Base-by-base conservation (phyloP, 1,284 basidiomycete genomes). In the Phellinidium pouzarii region DNA sequence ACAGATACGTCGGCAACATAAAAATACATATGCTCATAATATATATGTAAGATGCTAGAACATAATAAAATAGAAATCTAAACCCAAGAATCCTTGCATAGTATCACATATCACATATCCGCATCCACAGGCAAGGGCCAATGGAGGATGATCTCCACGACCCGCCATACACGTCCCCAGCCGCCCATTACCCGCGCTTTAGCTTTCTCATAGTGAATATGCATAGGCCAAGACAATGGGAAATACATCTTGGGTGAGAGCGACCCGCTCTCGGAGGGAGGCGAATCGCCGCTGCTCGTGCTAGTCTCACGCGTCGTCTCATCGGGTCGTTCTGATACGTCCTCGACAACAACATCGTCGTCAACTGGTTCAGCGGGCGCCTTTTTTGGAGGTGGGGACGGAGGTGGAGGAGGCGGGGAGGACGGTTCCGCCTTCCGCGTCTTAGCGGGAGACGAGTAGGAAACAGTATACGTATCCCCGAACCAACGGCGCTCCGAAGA, bases 51-150 rank as follows among this genome's bases (percentile, higher is more conserved):
- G 29, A 12, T 31, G 12, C 7, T 7, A 31, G 6, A 7, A 31
- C 12, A 31, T 31, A 12, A 31, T 12, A 31, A 31, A 31, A 31
- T 31, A 31, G 12, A 40, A n/a, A 34, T 8, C 31, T 34, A 8
- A 11, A 34, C 9, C 9, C 6, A 34, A 40, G 8, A 40, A 17
- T 40, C 37, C 37, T 17, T n/a, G n/a, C n/a, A n/a, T n/a, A n/a
- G n/a, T n/a, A n/a, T n/a, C n/a, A n/a, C 37, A 8, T 40, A 49
- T 49, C 36, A 41, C 20, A 27, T 26, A 38, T 49, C 47, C 22
- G 34, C 54, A 38, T 48, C 50, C 6, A 48, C 44, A 42, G 54
- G 46, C 20, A 56, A 43, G 8, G 54, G 54, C 54, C 54, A 56
- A 44, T 56, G 54, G 27, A 52, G 47, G 29, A 56, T 56, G 34